A percentile compares a stretch with the other conserved stretches of the same genome.
These are phyloP conservation scores for Vaccinium myrtillus DNA, from an alignment of 148 eudicot species.

Conservation along the genomic window DNA sequence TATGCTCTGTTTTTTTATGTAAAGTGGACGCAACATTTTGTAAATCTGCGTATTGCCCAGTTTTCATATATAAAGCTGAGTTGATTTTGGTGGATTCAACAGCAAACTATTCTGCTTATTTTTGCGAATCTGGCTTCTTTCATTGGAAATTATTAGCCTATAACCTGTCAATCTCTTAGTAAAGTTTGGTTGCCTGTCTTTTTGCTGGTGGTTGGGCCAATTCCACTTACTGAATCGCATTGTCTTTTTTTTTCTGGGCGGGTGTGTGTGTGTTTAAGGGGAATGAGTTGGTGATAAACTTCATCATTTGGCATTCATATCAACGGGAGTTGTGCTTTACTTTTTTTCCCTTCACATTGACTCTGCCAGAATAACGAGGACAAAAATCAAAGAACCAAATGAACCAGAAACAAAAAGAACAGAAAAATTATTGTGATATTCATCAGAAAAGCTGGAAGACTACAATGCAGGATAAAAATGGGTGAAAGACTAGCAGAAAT, in stretches of 20 bases:
- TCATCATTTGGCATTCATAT: neutral
- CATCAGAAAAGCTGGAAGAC: neutral
- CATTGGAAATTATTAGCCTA: too few species aligned
- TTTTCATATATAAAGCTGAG: constrained; percentile 14
- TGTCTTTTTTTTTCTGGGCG: neutral
- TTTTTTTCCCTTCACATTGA: neutral
- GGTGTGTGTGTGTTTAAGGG: too few species aligned
- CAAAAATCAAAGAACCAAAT: neutral
- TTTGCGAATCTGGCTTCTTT: neutral
- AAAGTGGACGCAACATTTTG: constrained; percentile 10
- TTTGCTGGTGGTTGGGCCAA: too few species aligned
- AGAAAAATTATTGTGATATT: too few species aligned
- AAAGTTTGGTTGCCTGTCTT: too few species aligned
- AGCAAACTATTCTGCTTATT: neutral
- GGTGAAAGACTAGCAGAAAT: neutral
- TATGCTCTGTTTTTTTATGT: neutral
- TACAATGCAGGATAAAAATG: neutral
- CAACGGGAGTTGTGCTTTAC: neutral
- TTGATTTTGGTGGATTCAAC: neutral
- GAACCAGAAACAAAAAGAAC: neutral
- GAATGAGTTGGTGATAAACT: neutral
- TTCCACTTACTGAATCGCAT: neutral
- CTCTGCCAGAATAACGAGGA: neutral
- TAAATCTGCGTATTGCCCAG: neutral
- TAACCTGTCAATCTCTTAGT: too few species aligned